A percentile compares a stretch with the other conserved stretches of the same genome.
These are phyloP conservation scores for Thielaviopsis euricoi DNA, from an alignment of 2,329 filamentous ascomycete genomes.

Conservation along the genomic window DNA sequence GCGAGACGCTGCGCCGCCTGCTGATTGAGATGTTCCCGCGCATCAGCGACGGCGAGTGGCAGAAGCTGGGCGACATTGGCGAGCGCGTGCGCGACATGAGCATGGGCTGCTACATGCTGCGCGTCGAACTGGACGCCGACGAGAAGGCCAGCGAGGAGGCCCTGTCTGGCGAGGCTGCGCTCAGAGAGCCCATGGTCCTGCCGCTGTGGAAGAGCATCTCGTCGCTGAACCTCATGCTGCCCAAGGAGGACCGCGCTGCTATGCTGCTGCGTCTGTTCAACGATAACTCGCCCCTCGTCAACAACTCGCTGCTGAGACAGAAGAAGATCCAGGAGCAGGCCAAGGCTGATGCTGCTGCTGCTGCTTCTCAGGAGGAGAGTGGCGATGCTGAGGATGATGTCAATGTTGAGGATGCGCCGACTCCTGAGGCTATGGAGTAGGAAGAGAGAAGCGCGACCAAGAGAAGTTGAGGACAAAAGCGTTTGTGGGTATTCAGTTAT, in stretches of 20 bases:
- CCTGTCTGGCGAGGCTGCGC: conserved; percentile 23
- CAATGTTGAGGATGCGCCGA: conserved; percentile 23
- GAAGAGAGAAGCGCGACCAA: background rate
- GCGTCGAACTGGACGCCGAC: conserved; percentile 59
- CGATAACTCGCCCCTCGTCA: conserved; percentile 70
- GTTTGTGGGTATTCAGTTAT: background rate
- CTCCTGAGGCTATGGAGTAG: conserved; percentile 18
- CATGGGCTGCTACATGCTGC: conserved; percentile 85
- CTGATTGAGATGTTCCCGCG: conserved; percentile 96
- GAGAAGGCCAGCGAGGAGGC: conserved; percentile 17
- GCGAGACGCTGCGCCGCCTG: conserved; percentile 64
- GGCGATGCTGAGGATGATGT: conserved; percentile 15
- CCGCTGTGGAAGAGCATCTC: conserved; percentile 89
- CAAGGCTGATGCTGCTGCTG: conserved; percentile 17
- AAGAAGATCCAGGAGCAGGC: conserved; percentile 22
- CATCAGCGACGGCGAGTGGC: conserved; percentile 57
- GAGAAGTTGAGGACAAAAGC: background rate
- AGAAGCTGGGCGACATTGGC: conserved; percentile 71
- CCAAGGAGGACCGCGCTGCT: conserved; percentile 86
- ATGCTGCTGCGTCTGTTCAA: conserved; percentile 88
- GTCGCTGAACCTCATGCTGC: conserved; percentile 90
- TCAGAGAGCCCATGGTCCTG: conserved; percentile 65
- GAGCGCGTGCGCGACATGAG: conserved; percentile 61
- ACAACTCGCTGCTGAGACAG: conserved; percentile 40
- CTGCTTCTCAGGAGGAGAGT: conserved; percentile 14